A percentile compares a stretch with the other conserved stretches of the same genome.
Evolutionary conservation across 257 asterid species (phyloP).

Genomic region (Solanum virginianum): DNA sequence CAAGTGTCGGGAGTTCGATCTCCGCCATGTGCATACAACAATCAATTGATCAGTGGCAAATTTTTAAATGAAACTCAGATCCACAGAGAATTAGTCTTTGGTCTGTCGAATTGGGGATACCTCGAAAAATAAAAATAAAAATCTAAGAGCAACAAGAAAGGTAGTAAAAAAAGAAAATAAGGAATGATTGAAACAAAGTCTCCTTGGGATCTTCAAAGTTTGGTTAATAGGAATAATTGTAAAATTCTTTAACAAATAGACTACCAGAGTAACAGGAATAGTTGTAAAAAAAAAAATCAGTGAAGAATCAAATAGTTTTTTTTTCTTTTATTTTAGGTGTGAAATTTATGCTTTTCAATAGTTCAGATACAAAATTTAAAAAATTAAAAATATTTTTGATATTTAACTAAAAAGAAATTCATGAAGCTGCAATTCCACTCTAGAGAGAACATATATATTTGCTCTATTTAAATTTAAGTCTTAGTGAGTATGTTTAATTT

Average conservation of each 20-base stretch:
- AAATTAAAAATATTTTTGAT: too few species aligned
- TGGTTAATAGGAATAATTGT: not conserved
- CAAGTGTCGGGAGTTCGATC: too few species aligned
- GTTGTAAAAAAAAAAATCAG: not conserved
- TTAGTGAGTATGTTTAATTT: too few species aligned
- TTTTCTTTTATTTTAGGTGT: too few species aligned
- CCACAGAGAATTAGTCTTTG: rapidly evolving
- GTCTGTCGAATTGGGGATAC: rapidly evolving
- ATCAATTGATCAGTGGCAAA: too few species aligned
- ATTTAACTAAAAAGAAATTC: not conserved
- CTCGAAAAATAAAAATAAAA: too few species aligned
- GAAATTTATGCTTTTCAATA: too few species aligned
- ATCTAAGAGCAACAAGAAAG: not conserved
- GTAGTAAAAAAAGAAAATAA: not conserved
- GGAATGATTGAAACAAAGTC: not conserved
- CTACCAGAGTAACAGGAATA: not conserved
- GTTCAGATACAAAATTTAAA: too few species aligned
- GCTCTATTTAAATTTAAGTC: too few species aligned
- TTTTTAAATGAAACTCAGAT: too few species aligned
- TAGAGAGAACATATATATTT: too few species aligned
- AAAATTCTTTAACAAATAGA: not conserved
- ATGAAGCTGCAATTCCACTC: not conserved
- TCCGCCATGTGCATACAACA: rapidly evolving
- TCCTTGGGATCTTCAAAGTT: not conserved
- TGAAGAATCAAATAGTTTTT: too few species aligned